Percentiles rank a stretch among this genome's conserved stretches.
Conservation (phyloP, 1,284 basidiomycete species). For the Irpex sp. region DNA sequence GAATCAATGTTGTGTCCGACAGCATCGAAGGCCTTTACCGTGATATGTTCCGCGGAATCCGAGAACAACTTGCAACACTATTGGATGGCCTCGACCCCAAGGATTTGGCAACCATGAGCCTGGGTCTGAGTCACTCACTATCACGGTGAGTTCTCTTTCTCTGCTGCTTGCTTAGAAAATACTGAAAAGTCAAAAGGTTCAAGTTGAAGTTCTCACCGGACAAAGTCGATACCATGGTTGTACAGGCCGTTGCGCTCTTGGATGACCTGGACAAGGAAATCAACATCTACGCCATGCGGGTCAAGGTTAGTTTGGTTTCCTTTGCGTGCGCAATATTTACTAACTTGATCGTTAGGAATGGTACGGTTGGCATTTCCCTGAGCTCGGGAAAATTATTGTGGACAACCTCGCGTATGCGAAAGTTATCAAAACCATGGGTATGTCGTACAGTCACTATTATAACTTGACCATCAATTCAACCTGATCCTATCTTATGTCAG, state of each 20-base stretch:
- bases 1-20: conserved; percentile 81
- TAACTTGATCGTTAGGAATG: conserved; percentile 67
- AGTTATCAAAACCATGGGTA: conserved; percentile 84
- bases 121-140: conserved; percentile 95
- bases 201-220: conserved; percentile 99
- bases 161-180: not conserved
- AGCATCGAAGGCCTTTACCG: conserved; percentile 37
- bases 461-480: not conserved
- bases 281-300: conserved; percentile 99
- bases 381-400: conserved; percentile 97
- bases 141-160: conserved; percentile 56
- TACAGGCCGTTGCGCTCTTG: conserved; percentile 97
- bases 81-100: conserved; percentile 92
- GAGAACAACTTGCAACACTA: conserved; percentile 83
- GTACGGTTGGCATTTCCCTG: conserved; percentile 99
- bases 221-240: conserved; percentile 99
- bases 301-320: conserved; percentile 65
- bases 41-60: conserved; percentile 96
- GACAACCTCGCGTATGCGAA: conserved; percentile 98
- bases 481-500: conserved; percentile 31
- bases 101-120: conserved; percentile 95
- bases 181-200: conserved; percentile 56
- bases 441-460: conserved; percentile 18
- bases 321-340: conserved; percentile 12
- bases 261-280: conserved; percentile 99